These are phyloP conservation scores for Cytidiella melzeri DNA, from an alignment of 768 basidiomycete genomes.

Conservation along the genomic window DNA sequence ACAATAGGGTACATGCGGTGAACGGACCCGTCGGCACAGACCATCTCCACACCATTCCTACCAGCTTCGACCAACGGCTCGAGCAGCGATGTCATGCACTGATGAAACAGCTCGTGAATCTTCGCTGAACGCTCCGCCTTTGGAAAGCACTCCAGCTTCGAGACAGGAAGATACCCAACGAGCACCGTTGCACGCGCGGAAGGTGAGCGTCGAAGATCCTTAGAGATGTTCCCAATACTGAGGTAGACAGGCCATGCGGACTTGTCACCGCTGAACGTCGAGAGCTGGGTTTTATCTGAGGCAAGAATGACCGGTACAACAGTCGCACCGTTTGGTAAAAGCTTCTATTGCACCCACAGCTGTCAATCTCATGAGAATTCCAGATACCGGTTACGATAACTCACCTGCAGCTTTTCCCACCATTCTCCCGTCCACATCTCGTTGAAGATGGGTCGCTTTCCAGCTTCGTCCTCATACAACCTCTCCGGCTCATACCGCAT, in stretches of 20 bases:
- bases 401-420: constrained; percentile 24
- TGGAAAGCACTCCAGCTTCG: constrained; percentile 24
- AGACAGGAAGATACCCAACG: constrained; percentile 26
- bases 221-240: constrained; percentile 26
- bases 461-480: constrained; percentile 1
- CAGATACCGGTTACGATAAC: too few species aligned
- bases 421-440: constrained; percentile 23
- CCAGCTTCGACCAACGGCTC: constrained; percentile 19
- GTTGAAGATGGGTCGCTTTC: constrained; percentile 9
- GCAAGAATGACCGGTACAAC: constrained; percentile 24
- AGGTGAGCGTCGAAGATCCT: constrained; percentile 15
- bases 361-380: too few species aligned
- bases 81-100: constrained; percentile 15
- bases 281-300: constrained; percentile 26
- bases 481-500: constrained; percentile 23
- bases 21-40: constrained; percentile 17
- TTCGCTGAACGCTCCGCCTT: constrained; percentile 7
- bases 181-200: constrained; percentile 16
- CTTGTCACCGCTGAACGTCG: constrained; percentile 22
- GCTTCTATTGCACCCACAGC: constrained; percentile 7
- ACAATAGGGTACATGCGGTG: constrained; percentile 19
- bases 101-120: constrained; percentile 22
- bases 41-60: constrained; percentile 17
- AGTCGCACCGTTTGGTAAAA: constrained; percentile 20
- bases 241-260: constrained; percentile 29